These are phyloP conservation scores for Leucocoprinus sp. DNA, from an alignment of 768 basidiomycete genomes.

Conservation along the genomic window DNA sequence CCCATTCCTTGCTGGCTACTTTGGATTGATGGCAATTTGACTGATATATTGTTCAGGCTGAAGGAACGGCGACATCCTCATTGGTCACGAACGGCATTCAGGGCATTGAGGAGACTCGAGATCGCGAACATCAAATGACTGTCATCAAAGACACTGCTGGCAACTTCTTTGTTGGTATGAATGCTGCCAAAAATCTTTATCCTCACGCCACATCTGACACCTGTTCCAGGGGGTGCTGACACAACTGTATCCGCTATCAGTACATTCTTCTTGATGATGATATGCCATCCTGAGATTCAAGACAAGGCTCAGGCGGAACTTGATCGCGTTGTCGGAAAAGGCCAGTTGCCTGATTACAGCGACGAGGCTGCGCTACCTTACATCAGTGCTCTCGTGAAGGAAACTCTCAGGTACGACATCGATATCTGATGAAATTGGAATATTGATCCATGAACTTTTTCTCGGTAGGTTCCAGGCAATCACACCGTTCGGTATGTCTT, in stretches of 20 bases:
- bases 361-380: constrained; percentile 17
- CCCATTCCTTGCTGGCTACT: background rate
- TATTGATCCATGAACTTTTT: constrained; percentile 2
- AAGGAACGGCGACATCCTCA: constrained; percentile 15
- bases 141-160: constrained; percentile 17
- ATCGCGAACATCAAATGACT: constrained; percentile 11
- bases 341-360: constrained; percentile 16
- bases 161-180: constrained; percentile 17
- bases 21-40: no score
- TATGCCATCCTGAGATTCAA: constrained; percentile 16
- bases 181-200: background rate
- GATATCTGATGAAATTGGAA: background rate
- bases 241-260: constrained; percentile 17
- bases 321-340: constrained; percentile 17
- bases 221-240: constrained; percentile 16
- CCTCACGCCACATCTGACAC: background rate
- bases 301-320: constrained; percentile 19
- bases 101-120: constrained; percentile 13
- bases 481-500: constrained; percentile 15
- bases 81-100: constrained; percentile 14
- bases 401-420: constrained; percentile 15
- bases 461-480: constrained; percentile 13
- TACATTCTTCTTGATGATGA: constrained; percentile 17
- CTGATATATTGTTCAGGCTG: constrained; percentile 11
- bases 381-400: constrained; percentile 16